Evolutionary conservation across 257 asterid species (phyloP), one percentile per base, ranked within the genome.

Genomic region (Agastache rugosa): DNA sequence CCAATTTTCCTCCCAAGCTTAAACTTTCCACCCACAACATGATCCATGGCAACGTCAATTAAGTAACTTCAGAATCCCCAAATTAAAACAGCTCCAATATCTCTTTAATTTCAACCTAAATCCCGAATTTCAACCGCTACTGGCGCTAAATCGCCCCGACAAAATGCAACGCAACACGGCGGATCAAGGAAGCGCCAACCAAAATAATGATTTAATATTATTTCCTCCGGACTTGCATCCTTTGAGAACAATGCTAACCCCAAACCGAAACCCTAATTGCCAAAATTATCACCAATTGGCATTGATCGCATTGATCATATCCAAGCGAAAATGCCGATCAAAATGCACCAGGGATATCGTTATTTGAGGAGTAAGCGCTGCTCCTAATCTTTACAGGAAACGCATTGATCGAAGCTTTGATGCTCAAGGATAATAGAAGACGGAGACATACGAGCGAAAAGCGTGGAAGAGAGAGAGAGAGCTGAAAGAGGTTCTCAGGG

Each of bases 1-100:
- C 97, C 94, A 77, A 91, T 91, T 84, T 89, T 91, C 71, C 93
- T 88, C 73, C 91, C 96, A 55, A 91, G 90, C 88, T 91, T 91
- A 48, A 82, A 91, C 78, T 88, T 91, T 19, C 90, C 96, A 72
- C 94, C 94, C 83, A 89, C 93, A 60, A 88, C 83, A 72, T 83
- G 97, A 91, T 91, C 98, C 97, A 93, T 89, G 79, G 47, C 65
- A 81, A 79, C 75, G 51, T 39, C 25, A 29, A 66, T 66, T 67
- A 74, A 72, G 80, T 60, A 58, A 51, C 71, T 67, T 50, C 64
- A n/a, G 55, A 74, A 67, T 47, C 25, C 45, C 63, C 29, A 72
- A 67, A 54, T 34, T 10, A 15, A 72, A 69, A 35, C 69, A 63
- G 9, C 63, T 35, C 39, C 59, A 50, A 77, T 37, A 55, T 37